Percentiles rank a stretch among this genome's conserved stretches.
phyloP scores from a whole-genome alignment of 2,329 filamentous ascomycete genomes.

The Fusarium papillatum region DNA sequence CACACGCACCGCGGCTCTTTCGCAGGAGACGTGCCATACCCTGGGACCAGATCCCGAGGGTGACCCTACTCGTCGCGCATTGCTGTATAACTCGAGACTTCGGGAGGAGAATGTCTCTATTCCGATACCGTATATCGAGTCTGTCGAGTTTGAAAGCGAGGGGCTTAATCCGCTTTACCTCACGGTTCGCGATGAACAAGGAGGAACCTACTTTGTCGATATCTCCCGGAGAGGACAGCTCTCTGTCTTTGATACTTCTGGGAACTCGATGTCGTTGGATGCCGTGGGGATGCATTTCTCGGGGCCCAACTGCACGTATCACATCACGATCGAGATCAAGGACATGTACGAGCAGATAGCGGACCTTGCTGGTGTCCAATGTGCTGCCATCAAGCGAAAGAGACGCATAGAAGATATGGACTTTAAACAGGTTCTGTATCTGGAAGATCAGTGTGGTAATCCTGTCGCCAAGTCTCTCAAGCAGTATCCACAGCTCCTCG shows the following conservation, averaged over 20 bases:
- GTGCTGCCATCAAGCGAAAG: constrained; percentile 38
- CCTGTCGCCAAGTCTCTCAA: constrained; percentile 43
- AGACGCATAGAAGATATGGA: constrained; percentile 43
- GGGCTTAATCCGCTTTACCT: constrained; percentile 50
- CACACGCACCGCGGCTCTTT: constrained; percentile 44
- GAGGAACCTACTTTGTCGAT: constrained; percentile 48
- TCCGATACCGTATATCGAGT: constrained; percentile 53
- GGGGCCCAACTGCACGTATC: constrained; percentile 48
- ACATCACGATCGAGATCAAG: constrained; percentile 49
- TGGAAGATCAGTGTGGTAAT: constrained; percentile 52
- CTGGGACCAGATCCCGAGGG: constrained; percentile 41
- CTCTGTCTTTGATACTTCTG: constrained; percentile 47
- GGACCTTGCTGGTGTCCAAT: constrained; percentile 47
- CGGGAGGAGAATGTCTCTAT: constrained; percentile 48
- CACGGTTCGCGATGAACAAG: constrained; percentile 46
- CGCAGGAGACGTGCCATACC: constrained; percentile 48
- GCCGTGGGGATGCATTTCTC: constrained; percentile 51
- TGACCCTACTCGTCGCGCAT: constrained; percentile 41
- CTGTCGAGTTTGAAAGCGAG: constrained; percentile 49
- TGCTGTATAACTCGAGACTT: constrained; percentile 49
- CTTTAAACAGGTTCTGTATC: constrained; percentile 49
- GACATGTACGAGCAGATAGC: constrained; percentile 51
- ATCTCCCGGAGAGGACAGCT: constrained; percentile 50
- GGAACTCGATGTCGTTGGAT: constrained; percentile 51
- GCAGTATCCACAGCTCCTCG: constrained; percentile 46